These are phyloP conservation scores for Alternaria arbusti DNA, from an alignment of 2,329 filamentous ascomycete species.

Conservation along the genomic window DNA sequence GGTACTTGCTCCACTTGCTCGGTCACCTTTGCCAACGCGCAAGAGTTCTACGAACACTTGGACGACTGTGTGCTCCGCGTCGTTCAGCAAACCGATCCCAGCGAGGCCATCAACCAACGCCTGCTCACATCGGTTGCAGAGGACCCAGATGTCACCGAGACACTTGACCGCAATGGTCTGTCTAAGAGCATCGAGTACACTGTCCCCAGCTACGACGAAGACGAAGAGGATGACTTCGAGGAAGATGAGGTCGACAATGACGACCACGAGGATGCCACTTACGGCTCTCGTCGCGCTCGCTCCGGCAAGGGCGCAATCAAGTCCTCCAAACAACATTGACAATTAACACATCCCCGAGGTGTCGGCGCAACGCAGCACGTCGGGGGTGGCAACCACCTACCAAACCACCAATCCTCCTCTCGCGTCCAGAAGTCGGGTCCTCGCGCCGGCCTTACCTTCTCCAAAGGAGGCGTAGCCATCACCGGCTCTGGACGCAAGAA, in stretches of 20 bases:
- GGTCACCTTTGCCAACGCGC: slow-evolving; percentile 80
- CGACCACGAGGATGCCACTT: slow-evolving; percentile 59
- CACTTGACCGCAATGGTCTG: slow-evolving; percentile 48
- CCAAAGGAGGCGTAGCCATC: slow-evolving; percentile 73
- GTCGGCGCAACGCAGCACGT: slow-evolving; percentile 47
- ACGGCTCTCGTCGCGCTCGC: slow-evolving; percentile 56
- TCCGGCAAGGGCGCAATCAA: slow-evolving; percentile 58
- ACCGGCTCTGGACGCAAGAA: slow-evolving; percentile 74
- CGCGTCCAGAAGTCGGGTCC: slow-evolving; percentile 26
- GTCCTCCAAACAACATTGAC: slow-evolving; percentile 60
- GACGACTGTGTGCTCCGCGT: slow-evolving; percentile 72
- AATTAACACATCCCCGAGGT: slow-evolving; percentile 59
- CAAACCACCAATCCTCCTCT: slow-evolving; percentile 44
- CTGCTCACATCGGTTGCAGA: slow-evolving; percentile 50
- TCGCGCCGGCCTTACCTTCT: slow-evolving; percentile 73
- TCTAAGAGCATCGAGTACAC: slow-evolving; percentile 54
- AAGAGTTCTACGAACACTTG: slow-evolving; percentile 97
- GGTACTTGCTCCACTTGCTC: slow-evolving; percentile 94
- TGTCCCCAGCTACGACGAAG: slow-evolving; percentile 60
- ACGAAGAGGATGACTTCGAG: slow-evolving; percentile 53
- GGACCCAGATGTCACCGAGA: slow-evolving; percentile 49
- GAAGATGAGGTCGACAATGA: slow-evolving; percentile 61
- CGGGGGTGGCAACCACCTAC: slow-evolving; percentile 45
- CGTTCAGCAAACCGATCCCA: slow-evolving; percentile 56
- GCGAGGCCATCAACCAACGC: slow-evolving; percentile 53